Conservation (phyloP, 805 yeast species). For the Metschnikowia peoriensis region DNA sequence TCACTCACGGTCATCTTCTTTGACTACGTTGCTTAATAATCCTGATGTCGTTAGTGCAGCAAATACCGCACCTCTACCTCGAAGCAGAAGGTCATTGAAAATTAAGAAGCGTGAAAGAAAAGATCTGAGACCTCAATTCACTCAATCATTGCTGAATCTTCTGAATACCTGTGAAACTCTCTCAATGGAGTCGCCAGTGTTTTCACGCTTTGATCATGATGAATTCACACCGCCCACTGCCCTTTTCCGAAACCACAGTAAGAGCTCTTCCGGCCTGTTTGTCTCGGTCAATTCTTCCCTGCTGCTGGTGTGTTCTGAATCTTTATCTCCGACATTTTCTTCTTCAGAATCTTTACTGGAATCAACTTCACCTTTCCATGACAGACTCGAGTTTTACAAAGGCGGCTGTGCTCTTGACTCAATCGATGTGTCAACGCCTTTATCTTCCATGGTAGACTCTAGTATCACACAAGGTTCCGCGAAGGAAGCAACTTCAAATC, state of each 20-base stretch:
- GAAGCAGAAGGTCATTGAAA: slow-evolving; percentile 14
- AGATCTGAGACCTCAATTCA: slow-evolving; percentile 11
- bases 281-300: slow-evolving; percentile 30
- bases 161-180: slow-evolving; percentile 9
- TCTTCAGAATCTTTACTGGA: slow-evolving; percentile 33
- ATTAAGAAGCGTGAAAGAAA: slow-evolving; percentile 17
- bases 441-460: not conserved
- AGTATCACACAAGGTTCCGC: not conserved
- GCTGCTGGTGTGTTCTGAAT: slow-evolving; percentile 30
- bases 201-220: slow-evolving; percentile 12
- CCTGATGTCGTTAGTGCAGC: slow-evolving; percentile 6
- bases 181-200: slow-evolving; percentile 8
- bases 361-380: slow-evolving; percentile 25
- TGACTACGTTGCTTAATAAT: slow-evolving; percentile 14
- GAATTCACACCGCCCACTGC: slow-evolving; percentile 21
- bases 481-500: not conserved
- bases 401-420: slow-evolving; percentile 4
- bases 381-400: slow-evolving; percentile 26
- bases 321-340: slow-evolving; percentile 22
- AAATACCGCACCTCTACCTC: slow-evolving; percentile 9
- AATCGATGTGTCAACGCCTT: not conserved
- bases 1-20: slow-evolving; percentile 18
- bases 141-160: slow-evolving; percentile 12
- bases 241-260: slow-evolving; percentile 17
- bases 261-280: slow-evolving; percentile 18